phyloP scores from a whole-genome alignment of 768 basidiomycete species.

The Hydnomerulius pinastri region DNA sequence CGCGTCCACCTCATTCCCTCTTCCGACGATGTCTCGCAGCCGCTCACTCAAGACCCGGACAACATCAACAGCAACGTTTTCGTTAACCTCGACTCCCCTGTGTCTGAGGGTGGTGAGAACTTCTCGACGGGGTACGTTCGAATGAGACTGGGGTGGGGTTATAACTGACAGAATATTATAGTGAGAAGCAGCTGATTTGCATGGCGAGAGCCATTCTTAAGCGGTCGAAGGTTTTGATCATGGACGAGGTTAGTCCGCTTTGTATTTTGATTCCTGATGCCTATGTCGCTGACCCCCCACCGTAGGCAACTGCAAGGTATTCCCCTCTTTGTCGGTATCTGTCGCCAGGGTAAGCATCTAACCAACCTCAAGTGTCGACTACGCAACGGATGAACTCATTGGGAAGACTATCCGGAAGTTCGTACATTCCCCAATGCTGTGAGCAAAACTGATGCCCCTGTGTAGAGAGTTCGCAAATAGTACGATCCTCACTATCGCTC shows the following conservation, averaged over 20 bases:
- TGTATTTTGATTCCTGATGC: conserved; percentile 72
- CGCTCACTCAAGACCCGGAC: conserved; percentile 27
- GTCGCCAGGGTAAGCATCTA: conserved; percentile 1
- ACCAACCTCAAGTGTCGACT: conserved; percentile 53
- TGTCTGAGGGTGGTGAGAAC: too few relatives aligned
- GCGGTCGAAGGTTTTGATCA: conserved; percentile 73
- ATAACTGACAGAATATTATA: too few relatives aligned
- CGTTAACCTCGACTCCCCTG: too few relatives aligned
- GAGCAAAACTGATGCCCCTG: neutral
- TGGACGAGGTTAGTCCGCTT: conserved; percentile 74
- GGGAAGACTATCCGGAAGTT: conserved; percentile 74
- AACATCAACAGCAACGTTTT: too few relatives aligned
- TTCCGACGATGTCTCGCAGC: conserved; percentile 38
- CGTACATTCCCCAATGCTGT: conserved; percentile 23
- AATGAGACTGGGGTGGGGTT: too few relatives aligned
- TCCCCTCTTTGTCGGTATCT: conserved; percentile 28
- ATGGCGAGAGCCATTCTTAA: conserved; percentile 88
- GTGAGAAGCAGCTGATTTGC: conserved; percentile 84
- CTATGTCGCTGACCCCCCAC: conserved; percentile 51
- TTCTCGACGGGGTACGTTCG: too few relatives aligned
- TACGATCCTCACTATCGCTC: conserved; percentile 77
- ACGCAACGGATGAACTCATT: conserved; percentile 83
- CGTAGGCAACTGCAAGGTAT: conserved; percentile 51
- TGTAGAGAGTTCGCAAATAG: conserved; percentile 68
- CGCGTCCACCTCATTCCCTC: conserved; percentile 70